Conservation (phyloP, 805 yeast species). For the Tetrapisispora fleetii region DNA sequence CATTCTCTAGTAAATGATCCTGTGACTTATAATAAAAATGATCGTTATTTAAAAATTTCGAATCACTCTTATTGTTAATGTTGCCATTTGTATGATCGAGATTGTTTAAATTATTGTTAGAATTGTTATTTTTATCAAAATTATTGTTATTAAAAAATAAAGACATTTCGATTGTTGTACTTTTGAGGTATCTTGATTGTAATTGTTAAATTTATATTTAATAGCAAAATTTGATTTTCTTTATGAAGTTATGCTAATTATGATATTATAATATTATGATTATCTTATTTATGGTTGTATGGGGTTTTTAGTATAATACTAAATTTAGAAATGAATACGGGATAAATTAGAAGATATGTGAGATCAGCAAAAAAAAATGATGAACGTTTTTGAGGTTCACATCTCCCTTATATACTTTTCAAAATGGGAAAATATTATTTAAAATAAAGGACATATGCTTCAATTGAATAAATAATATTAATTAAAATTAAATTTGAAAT, state of each 20-base stretch:
- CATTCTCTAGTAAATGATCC: constrained; percentile 1
- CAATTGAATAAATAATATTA: background rate
- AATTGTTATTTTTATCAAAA: background rate
- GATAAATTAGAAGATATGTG: background rate
- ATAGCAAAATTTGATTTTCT: background rate
- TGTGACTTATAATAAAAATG: constrained; percentile 1
- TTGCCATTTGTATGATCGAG: background rate
- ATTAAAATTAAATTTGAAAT: background rate
- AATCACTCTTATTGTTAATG: background rate
- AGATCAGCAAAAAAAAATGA: background rate
- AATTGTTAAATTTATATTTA: no score
- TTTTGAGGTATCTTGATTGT: background rate
- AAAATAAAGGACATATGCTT: background rate
- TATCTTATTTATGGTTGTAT: background rate
- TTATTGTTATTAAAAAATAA: background rate
- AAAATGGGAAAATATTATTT: background rate
- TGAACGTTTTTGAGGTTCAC: background rate
- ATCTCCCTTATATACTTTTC: background rate
- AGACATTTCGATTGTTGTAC: background rate
- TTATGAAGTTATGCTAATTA: background rate
- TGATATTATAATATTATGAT: no score
- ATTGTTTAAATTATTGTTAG: background rate
- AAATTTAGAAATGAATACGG: no score
- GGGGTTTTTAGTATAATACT: background rate
- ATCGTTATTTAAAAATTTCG: constrained; percentile 1